Conservation (phyloP, 371 early-diverging fungal species). For the Mortierella sp. region DNA sequence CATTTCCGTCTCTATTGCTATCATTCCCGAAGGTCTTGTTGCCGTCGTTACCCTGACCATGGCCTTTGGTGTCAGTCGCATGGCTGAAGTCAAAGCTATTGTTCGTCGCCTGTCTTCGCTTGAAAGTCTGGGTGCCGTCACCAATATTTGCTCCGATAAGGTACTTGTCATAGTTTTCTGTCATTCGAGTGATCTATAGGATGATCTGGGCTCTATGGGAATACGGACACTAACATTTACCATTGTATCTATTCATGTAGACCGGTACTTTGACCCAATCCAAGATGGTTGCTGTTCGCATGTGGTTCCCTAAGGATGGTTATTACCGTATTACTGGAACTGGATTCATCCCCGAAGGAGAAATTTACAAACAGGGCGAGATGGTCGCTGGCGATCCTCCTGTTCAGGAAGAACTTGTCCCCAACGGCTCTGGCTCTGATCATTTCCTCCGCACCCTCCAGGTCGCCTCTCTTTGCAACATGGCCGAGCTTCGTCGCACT, state of each 20-base stretch:
- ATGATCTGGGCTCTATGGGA: neutral
- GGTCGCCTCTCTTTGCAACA: conserved; percentile 78
- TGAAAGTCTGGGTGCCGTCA: conserved; percentile 93
- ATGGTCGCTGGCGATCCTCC: neutral
- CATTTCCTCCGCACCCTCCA: conserved; percentile 59
- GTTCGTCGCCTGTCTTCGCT: conserved; percentile 91
- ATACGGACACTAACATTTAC: neutral
- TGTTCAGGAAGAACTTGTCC: conserved; percentile 1
- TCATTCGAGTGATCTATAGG: neutral
- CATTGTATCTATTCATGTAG: neutral
- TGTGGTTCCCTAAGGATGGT: conserved; percentile 76
- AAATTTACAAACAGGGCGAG: conserved; percentile 59
- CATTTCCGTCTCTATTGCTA: conserved; percentile 89
- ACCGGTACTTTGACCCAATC: conserved; percentile 69
- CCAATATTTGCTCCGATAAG: conserved; percentile 95
- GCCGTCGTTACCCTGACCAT: conserved; percentile 92
- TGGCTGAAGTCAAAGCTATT: conserved; percentile 89
- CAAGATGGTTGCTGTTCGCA: conserved; percentile 80
- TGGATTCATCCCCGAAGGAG: conserved; percentile 76
- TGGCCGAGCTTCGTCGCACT: conserved; percentile 70
- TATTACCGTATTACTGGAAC: conserved; percentile 70
- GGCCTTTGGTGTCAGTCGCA: conserved; percentile 89
- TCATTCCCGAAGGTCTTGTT: conserved; percentile 96
- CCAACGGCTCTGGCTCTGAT: conserved; percentile 16
- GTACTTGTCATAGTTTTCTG: neutral